phyloP scores from a whole-genome alignment of 805 yeast genomes.

The Soucietia sequanensis region DNA sequence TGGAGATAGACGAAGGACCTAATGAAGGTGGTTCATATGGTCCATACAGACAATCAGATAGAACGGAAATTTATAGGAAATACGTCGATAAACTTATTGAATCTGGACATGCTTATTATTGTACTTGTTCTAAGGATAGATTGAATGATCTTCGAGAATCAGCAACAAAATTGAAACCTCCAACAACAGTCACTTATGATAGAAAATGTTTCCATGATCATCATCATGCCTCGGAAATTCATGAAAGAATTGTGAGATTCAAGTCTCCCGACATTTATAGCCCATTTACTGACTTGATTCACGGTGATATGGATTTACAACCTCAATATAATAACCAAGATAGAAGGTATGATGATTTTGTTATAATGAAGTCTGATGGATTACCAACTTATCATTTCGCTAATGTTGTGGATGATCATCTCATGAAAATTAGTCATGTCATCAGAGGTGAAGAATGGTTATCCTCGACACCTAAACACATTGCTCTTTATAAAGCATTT shows the following conservation, averaged over 20 bases:
- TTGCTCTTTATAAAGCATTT: slow-evolving; percentile 81
- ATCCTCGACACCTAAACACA: slow-evolving; percentile 92
- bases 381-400: slow-evolving; percentile 97
- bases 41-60: slow-evolving; percentile 84
- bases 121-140: slow-evolving; percentile 83
- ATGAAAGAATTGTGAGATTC: slow-evolving; percentile 60
- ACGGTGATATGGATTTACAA: slow-evolving; percentile 74
- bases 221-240: slow-evolving; percentile 33
- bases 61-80: slow-evolving; percentile 62
- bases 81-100: slow-evolving; percentile 58
- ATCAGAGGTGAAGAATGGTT: slow-evolving; percentile 98
- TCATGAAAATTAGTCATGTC: slow-evolving; percentile 91
- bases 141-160: slow-evolving; percentile 64
- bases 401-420: slow-evolving; percentile 90
- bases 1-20: slow-evolving; percentile 84
- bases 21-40: slow-evolving; percentile 54
- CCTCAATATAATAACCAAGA: slow-evolving; percentile 73
- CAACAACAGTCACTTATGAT: slow-evolving; percentile 90
- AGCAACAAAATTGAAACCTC: slow-evolving; percentile 76
- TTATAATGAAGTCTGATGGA: slow-evolving; percentile 88
- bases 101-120: slow-evolving; percentile 76
- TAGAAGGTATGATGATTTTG: slow-evolving; percentile 84
- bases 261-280: slow-evolving; percentile 74
- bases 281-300: slow-evolving; percentile 66
- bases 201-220: slow-evolving; percentile 62